These are phyloP conservation scores for Cornus florida DNA, from an alignment of 148 eudicot genomes.

Conservation along the genomic window DNA sequence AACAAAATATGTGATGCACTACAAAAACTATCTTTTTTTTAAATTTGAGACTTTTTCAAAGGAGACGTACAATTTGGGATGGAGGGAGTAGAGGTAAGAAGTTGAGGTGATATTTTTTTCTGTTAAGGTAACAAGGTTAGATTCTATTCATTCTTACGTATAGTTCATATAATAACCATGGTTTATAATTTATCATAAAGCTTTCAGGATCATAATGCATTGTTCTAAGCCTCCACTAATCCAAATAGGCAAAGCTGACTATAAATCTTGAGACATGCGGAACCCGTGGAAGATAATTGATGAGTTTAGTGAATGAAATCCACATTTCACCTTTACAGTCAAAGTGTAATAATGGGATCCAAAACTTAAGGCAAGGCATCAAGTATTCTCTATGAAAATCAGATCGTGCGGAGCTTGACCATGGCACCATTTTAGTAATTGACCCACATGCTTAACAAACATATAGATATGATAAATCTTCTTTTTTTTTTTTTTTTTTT, in stretches of 20 bases:
- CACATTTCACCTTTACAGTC: not conserved
- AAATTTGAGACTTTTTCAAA: not conserved
- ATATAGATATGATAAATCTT: too few relatives aligned
- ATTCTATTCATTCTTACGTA: not conserved
- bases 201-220: not conserved
- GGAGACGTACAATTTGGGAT: not conserved
- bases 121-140: too few relatives aligned
- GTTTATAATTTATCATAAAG: not conserved
- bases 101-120: too few relatives aligned
- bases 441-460: not conserved
- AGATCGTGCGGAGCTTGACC: not conserved
- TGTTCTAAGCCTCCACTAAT: not conserved
- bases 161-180: not conserved
- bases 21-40: too few relatives aligned
- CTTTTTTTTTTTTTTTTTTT: too few relatives aligned
- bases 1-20: too few relatives aligned
- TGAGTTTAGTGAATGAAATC: not conserved
- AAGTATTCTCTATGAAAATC: not conserved
- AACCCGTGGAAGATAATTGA: not conserved
- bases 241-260: not conserved
- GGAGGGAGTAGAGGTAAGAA: not conserved
- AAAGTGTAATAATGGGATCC: not conserved
- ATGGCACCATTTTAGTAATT: not conserved
- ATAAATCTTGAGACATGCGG: too few relatives aligned
- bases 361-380: not conserved